These are phyloP conservation scores for Penicillium cinerascens DNA, from an alignment of 495 filamentous ascomycete genomes.

Conservation along the genomic window DNA sequence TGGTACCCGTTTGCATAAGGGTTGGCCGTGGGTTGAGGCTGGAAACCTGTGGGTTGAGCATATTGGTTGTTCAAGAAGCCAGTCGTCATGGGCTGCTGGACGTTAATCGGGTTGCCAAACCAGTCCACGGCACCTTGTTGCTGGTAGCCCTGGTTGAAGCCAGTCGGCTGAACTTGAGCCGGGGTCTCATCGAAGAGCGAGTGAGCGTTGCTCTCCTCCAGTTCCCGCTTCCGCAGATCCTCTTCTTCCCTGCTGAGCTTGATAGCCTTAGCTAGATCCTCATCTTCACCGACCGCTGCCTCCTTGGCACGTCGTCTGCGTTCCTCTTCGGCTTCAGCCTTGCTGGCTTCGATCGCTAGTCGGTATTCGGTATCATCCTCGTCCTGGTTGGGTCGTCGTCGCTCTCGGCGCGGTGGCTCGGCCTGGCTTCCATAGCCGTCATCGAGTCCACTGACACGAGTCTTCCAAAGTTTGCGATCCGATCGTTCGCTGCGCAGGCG, in stretches of 20 bases:
- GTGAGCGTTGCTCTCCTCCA: constrained; percentile 84
- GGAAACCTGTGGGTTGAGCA: constrained; percentile 65
- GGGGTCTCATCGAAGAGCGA: constrained; percentile 86
- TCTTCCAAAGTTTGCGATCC: constrained; percentile 95
- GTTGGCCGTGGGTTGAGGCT: constrained; percentile 62
- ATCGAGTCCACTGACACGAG: constrained; percentile 87
- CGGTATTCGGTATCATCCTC: constrained; percentile 92
- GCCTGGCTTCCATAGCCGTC: constrained; percentile 56
- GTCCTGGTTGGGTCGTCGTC: constrained; percentile 52
- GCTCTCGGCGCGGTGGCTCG: constrained; percentile 40
- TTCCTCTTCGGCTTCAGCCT: constrained; percentile 92
- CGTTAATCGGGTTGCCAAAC: constrained; percentile 86
- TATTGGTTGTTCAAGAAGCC: constrained; percentile 86
- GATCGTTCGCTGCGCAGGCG: constrained; percentile 84
- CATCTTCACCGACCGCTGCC: constrained; percentile 52
- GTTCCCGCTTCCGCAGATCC: constrained; percentile 76
- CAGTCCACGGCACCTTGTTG: constrained; percentile 94
- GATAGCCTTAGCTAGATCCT: constrained; percentile 91
- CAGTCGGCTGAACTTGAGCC: constrained; percentile 71
- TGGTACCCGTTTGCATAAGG: constrained; percentile 65
- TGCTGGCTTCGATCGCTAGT: constrained; percentile 94
- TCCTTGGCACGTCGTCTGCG: constrained; percentile 62
- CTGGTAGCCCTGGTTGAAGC: constrained; percentile 94
- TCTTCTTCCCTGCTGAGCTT: constrained; percentile 96
- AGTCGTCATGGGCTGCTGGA: constrained; percentile 70